A percentile compares a stretch with the other conserved stretches of the same genome.
These are phyloP conservation scores for Boletus sp. DNA, from an alignment of 768 basidiomycete species.

Conservation along the genomic window DNA sequence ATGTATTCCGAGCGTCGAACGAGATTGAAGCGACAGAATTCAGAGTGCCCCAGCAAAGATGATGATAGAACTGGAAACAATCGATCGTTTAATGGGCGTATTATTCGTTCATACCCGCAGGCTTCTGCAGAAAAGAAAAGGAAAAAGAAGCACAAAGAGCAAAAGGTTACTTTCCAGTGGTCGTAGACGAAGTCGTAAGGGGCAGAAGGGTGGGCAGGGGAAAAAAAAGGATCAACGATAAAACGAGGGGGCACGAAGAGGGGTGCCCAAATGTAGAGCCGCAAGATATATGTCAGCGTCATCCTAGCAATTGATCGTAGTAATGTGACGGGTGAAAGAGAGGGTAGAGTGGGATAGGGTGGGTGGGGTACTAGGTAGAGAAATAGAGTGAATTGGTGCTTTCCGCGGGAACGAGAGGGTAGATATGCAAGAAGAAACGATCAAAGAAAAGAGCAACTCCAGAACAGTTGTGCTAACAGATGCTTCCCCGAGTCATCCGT, in stretches of 20 bases:
- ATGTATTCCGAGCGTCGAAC: too few relatives aligned
- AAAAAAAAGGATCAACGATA: neutral
- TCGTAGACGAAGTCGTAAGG: constrained; percentile 11
- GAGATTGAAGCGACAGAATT: too few relatives aligned
- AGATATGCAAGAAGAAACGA: constrained; percentile 11
- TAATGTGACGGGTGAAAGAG: neutral
- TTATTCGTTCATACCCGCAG: neutral
- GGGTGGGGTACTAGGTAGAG: neutral
- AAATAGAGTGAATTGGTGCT: constrained; percentile 1
- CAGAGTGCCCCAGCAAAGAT: too few relatives aligned
- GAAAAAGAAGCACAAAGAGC: neutral
- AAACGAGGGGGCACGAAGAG: neutral
- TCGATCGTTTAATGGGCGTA: too few relatives aligned
- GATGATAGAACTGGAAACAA: too few relatives aligned
- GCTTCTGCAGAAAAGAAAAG: neutral
- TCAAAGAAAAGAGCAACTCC: constrained; percentile 1
- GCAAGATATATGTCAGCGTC: constrained; percentile 1
- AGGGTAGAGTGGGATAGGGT: neutral
- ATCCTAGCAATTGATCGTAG: constrained; percentile 6
- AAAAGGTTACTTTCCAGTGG: constrained; percentile 4
- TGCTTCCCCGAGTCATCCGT: neutral
- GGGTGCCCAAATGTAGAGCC: neutral
- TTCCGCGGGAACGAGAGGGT: constrained; percentile 8
- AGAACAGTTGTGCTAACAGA: neutral
- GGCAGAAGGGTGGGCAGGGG: neutral